A percentile compares a stretch with the other conserved stretches of the same genome.
Conservation (phyloP, 2,329 filamentous ascomycete genomes). For the Pseudonectria foliicola region DNA sequence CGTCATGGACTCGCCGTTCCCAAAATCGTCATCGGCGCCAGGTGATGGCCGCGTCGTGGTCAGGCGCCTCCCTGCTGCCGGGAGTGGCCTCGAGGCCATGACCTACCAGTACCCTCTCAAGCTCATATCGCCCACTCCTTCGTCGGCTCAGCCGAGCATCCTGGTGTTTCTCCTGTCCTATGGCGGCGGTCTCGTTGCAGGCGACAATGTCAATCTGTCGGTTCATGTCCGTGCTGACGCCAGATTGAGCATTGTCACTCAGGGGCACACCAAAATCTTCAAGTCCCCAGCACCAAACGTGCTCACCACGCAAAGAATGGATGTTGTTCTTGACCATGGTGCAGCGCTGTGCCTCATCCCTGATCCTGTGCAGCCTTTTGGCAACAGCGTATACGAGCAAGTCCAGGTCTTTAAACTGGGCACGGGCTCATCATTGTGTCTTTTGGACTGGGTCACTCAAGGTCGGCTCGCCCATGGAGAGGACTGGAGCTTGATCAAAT, state of each 20-base stretch:
- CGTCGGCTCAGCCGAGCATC: conserved; percentile 57
- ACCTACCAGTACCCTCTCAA: conserved; percentile 94
- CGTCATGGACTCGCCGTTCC: conserved; percentile 63
- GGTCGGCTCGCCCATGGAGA: conserved; percentile 81
- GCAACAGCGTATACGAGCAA: conserved; percentile 76
- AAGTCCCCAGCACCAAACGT: conserved; percentile 57
- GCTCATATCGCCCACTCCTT: conserved; percentile 71
- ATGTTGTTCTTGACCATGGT: conserved; percentile 40
- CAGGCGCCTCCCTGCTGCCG: conserved; percentile 61
- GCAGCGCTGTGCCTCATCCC: conserved; percentile 64
- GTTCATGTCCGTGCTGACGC: conserved; percentile 59
- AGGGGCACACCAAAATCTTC: conserved; percentile 93
- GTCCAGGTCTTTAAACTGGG: conserved; percentile 66
- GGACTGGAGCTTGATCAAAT: conserved; percentile 75
- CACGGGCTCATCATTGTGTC: conserved; percentile 57
- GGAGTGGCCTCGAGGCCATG: conserved; percentile 65
- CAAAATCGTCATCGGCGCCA: conserved; percentile 62
- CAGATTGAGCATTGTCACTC: conserved; percentile 59
- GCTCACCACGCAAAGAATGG: conserved; percentile 51
- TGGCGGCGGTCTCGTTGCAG: conserved; percentile 84
- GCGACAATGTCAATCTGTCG: conserved; percentile 70
- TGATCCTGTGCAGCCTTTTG: conserved; percentile 90
- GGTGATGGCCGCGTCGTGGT: conserved; percentile 75
- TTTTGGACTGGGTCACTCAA: conserved; percentile 91
- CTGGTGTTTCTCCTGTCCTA: conserved; percentile 90